Evolutionary conservation across 371 early-diverging fungal genomes (phyloP).

Genomic region (Mortierella sp.): DNA sequence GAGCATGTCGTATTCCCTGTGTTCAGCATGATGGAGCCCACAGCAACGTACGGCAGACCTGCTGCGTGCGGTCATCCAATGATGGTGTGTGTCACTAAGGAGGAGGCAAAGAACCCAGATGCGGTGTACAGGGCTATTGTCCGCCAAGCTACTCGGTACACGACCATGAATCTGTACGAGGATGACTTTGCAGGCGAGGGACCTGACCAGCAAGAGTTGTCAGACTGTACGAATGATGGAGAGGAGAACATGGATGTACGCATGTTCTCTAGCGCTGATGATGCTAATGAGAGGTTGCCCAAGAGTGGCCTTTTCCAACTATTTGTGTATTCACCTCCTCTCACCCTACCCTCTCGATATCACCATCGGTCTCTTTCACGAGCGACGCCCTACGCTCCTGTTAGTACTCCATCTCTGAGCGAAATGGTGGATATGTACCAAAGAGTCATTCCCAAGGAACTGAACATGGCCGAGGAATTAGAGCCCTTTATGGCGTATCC

Average conservation of each 20-base stretch:
- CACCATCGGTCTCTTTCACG: slow-evolving; percentile 14
- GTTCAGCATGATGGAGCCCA: slow-evolving; percentile 12
- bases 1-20: slow-evolving; percentile 55
- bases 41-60: not conserved
- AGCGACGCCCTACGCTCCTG: slow-evolving; percentile 25
- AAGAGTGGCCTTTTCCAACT: slow-evolving; percentile 28
- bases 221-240: slow-evolving; percentile 34
- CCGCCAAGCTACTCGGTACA: slow-evolving; percentile 52
- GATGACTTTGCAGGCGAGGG: not conserved
- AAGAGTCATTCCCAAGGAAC: slow-evolving; percentile 7
- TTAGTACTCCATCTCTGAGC: slow-evolving; percentile 1
- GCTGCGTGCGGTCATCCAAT: slow-evolving; percentile 43
- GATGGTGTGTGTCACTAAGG: slow-evolving; percentile 53
- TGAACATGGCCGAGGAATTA: slow-evolving; percentile 14
- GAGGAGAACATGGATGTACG: slow-evolving; percentile 11
- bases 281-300: slow-evolving; percentile 3
- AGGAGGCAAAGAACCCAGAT: slow-evolving; percentile 41
- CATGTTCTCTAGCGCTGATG: slow-evolving; percentile 4
- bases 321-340: slow-evolving; percentile 22
- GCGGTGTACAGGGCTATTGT: slow-evolving; percentile 50
- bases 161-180: slow-evolving; percentile 37
- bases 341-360: slow-evolving; percentile 4
- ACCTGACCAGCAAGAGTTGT: not conserved
- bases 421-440: slow-evolving; percentile 41
- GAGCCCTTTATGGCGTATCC: not conserved